Base-by-base conservation (phyloP, 495 filamentous ascomycete genomes). In the Tuber microsphaerosporum region DNA sequence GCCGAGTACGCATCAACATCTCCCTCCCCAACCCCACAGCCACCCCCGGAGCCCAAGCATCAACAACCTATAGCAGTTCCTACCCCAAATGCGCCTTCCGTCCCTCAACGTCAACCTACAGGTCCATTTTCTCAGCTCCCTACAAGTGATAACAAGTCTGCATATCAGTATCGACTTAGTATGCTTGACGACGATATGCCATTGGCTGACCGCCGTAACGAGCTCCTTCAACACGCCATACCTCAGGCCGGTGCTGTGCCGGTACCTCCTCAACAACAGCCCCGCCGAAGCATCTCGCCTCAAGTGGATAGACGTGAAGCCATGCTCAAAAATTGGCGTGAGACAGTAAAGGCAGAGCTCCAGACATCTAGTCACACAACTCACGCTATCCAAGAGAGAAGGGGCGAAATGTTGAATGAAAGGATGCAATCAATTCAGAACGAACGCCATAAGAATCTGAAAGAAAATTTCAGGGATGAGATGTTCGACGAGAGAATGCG, bases 291-390 rank as follows among this genome's bases (percentile, higher is more conserved):
- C 51, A 75, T 75, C 46, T 44, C 72, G 14, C 51, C 78, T 41
- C 69, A 70, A 34, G 48, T 48, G 9, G 73, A 79, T 48, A 79
- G 71, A 45, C 77, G 81, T 42, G 74, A 77, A 26, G 75, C 88
- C 0, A 86, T 88, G 79, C 88, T 96, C 71, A 91, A 91, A n/a
- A 87, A 85, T n/a, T 96, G 92, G 88, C 88, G 93, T 26, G 88
- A 89, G 76, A 91, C 89, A 6, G 85, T 96, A 9, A 89, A 89
- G 16, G 86, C 90, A 17, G 91, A 94, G 46, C 82, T 90, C 17
- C 77, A 83, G 31, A 84, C 86, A 31, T 83, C 84, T 19, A 81
- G 82, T 37, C 84, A 87, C 44, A 85, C 88, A 1, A 78, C 84
- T 1, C 75, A 82, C 14, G 82, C 84, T 5, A 77, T 80, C 37